phyloP scores from a whole-genome alignment of 352 stramenopile genomes.

The Pythium dissimile region DNA sequence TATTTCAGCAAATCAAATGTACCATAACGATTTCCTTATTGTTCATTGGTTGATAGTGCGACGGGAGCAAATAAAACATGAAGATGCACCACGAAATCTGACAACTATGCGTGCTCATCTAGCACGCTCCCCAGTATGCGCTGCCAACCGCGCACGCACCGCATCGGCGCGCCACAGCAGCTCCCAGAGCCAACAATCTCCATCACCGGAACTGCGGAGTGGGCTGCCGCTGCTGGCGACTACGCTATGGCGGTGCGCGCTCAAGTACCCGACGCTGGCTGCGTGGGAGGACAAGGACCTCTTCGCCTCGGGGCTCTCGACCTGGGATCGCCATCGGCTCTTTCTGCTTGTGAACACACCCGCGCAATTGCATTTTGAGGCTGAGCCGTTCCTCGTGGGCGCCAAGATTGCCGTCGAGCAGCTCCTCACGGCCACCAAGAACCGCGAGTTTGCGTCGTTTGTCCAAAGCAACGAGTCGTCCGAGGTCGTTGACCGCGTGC shows the following conservation, averaged over 20 bases:
- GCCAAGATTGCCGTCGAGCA: conserved; percentile 16
- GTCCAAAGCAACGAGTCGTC: not conserved
- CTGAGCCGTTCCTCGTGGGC: conserved; percentile 14
- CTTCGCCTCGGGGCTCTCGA: conserved; percentile 10
- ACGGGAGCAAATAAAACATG: too few species aligned
- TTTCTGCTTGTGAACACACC: conserved; percentile 19
- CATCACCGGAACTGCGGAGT: conserved; percentile 1
- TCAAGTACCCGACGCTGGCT: conserved; percentile 4
- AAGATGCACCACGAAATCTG: too few species aligned
- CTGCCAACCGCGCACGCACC: too few species aligned
- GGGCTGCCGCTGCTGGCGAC: conserved; percentile 14
- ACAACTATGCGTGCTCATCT: too few species aligned
- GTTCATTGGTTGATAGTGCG: not conserved
- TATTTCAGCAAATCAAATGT: too few species aligned
- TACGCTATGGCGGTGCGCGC: conserved; percentile 19
- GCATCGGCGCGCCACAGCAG: not conserved
- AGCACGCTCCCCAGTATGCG: too few species aligned
- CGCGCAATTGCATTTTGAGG: conserved; percentile 13
- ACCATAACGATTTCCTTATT: too few species aligned
- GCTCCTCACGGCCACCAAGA: conserved; percentile 14
- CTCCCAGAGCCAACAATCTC: not conserved
- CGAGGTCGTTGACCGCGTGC: conserved; percentile 3
- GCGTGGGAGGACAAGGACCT: conserved; percentile 14
- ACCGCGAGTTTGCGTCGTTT: conserved; percentile 17
- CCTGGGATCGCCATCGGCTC: conserved; percentile 17